phyloP scores from a whole-genome alignment of 139 green algal species.

The Chlorella sp. region DNA sequence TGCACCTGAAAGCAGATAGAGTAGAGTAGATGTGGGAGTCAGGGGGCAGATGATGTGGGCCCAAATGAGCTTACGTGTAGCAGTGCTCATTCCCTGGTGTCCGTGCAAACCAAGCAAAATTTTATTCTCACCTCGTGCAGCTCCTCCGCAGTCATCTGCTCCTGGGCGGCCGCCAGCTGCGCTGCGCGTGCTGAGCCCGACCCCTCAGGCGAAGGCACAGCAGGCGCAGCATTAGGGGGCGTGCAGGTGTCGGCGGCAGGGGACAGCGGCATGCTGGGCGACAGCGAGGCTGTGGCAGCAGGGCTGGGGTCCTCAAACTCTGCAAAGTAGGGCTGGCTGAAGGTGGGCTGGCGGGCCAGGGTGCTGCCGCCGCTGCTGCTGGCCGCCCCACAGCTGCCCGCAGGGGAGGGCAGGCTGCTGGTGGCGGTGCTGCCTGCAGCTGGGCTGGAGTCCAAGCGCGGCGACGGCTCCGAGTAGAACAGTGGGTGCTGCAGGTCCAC shows the following conservation, averaged over 20 bases:
- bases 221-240: background rate
- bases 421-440: background rate
- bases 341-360: slow-evolving; percentile 7
- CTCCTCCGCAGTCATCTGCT: slow-evolving; percentile 14
- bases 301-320: background rate
- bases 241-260: background rate
- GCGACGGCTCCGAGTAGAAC: no score
- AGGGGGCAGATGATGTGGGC: no score
- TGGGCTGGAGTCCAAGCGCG: background rate
- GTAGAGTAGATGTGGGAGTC: no score
- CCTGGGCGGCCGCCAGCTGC: slow-evolving; percentile 3
- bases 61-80: no score
- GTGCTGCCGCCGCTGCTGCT: background rate
- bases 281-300: background rate
- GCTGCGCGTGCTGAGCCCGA: background rate
- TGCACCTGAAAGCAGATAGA: slow-evolving; percentile 13
- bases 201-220: background rate
- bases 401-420: background rate
- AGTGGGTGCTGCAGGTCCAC: no score
- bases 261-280: background rate
- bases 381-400: background rate
- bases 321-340: slow-evolving; percentile 32
- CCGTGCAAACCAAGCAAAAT: no score
- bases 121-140: background rate
- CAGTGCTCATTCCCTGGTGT: no score